These are phyloP conservation scores for Aspergillus campestris DNA, from an alignment of 495 filamentous ascomycete genomes.

Conservation along the genomic window DNA sequence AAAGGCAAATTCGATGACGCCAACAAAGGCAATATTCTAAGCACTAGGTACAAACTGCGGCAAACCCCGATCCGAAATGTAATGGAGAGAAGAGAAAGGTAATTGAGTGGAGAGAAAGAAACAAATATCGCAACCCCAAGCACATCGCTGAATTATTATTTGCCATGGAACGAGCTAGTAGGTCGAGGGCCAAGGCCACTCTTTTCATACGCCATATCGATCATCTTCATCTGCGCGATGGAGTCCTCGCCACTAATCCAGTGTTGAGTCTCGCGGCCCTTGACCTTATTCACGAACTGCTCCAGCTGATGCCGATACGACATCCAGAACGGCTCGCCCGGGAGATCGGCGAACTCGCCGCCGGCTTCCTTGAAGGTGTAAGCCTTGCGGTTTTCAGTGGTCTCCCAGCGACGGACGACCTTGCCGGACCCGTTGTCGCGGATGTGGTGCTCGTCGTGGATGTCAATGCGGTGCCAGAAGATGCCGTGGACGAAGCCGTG, in stretches of 20 bases:
- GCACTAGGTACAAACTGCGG: too few species aligned
- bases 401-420: conserved; percentile 28
- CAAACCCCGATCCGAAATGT: too few species aligned
- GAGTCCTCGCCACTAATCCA: conserved; percentile 44
- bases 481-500: conserved; percentile 21
- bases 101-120: too few species aligned
- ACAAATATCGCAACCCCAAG: too few species aligned
- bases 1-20: too few species aligned
- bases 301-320: conserved; percentile 47
- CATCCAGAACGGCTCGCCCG: conserved; percentile 40
- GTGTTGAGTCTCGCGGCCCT: conserved; percentile 24
- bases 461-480: conserved; percentile 36
- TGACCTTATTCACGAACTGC: conserved; percentile 44
- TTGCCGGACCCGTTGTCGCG: conserved; percentile 17
- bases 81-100: too few species aligned
- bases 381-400: conserved; percentile 29
- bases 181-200: conserved; percentile 32
- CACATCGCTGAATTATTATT: too few species aligned
- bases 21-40: too few species aligned
- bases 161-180: conserved; percentile 2
- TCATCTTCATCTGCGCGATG: conserved; percentile 40
- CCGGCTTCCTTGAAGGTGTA: conserved; percentile 32
- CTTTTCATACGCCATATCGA: conserved; percentile 43
- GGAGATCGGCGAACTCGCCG: conserved; percentile 20
- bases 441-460: conserved; percentile 31